phyloP scores from a whole-genome alignment of 257 asterid genomes.

The Solanum piurae region DNA sequence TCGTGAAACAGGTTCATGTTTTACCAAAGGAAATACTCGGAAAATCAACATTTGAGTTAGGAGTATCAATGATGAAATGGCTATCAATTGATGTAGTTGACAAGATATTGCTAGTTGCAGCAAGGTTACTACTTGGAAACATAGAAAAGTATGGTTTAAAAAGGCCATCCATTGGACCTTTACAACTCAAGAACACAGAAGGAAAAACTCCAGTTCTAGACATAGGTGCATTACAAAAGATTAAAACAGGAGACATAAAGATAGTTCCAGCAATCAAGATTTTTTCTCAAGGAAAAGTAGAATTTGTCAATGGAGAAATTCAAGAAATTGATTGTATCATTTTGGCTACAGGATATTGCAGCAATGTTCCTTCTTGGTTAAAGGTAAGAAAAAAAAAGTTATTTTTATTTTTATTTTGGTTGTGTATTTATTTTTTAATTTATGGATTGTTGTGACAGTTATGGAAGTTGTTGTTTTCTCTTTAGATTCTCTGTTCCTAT shows the following conservation, averaged over 20 bases:
- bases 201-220: conserved; percentile 94
- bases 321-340: conserved; percentile 59
- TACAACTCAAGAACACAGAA: conserved; percentile 54
- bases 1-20: too few relatives aligned
- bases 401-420: neutral
- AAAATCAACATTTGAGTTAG: conserved; percentile 61
- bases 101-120: conserved; percentile 36
- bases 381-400: conserved; percentile 27
- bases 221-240: conserved; percentile 60
- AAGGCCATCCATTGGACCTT: conserved; percentile 67
- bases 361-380: conserved; percentile 94
- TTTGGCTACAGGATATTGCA: conserved; percentile 81
- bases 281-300: conserved; percentile 46
- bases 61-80: conserved; percentile 53
- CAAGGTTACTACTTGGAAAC: conserved; percentile 59
- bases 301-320: conserved; percentile 49
- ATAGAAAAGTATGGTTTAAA: conserved; percentile 57
- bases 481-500: conserved; percentile 36
- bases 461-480: conserved; percentile 46
- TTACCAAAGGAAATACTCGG: conserved; percentile 70
- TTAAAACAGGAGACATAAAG: conserved; percentile 67
- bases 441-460: conserved; percentile 46
- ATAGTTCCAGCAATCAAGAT: conserved; percentile 71
- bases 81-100: conserved; percentile 69
- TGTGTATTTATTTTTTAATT: neutral